A percentile compares a stretch with the other conserved stretches of the same genome.
phyloP scores from a whole-genome alignment of 805 yeast genomes.

The Wickerhamomyces silvicola region DNA sequence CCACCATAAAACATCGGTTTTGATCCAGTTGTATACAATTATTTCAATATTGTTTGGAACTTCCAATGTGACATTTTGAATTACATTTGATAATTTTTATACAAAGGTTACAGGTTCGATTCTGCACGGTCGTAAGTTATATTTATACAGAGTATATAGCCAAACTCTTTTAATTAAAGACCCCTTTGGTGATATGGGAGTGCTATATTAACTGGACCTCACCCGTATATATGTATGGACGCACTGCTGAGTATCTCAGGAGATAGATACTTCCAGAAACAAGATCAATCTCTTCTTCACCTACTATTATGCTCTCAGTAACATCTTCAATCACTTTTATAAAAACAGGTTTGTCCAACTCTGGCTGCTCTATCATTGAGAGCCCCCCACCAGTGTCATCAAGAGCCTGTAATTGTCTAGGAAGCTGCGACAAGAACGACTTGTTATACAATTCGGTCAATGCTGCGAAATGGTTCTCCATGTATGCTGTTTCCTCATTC shows the following conservation, averaged over 20 bases:
- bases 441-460: slow-evolving; percentile 58
- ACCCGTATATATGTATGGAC: slow-evolving; percentile 33
- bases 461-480: slow-evolving; percentile 61
- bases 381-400: slow-evolving; percentile 68
- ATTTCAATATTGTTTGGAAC: too few species aligned
- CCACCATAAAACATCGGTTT: too few species aligned
- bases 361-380: slow-evolving; percentile 77
- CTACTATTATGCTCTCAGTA: slow-evolving; percentile 35
- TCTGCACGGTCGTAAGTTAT: too few species aligned
- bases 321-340: slow-evolving; percentile 42
- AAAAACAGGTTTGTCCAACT: slow-evolving; percentile 71
- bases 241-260: slow-evolving; percentile 54
- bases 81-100: too few species aligned
- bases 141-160: too few species aligned
- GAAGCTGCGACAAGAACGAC: slow-evolving; percentile 61
- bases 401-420: slow-evolving; percentile 60
- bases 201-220: slow-evolving; percentile 38
- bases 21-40: too few species aligned
- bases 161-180: too few species aligned
- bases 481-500: slow-evolving; percentile 54
- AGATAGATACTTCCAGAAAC: slow-evolving; percentile 66
- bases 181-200: too few species aligned
- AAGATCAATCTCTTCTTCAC: slow-evolving; percentile 52
- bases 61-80: too few species aligned
- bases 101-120: too few species aligned